Conservation (phyloP, 2,329 filamentous ascomycete species). For the Calonectria pseudoreteaudii region DNA sequence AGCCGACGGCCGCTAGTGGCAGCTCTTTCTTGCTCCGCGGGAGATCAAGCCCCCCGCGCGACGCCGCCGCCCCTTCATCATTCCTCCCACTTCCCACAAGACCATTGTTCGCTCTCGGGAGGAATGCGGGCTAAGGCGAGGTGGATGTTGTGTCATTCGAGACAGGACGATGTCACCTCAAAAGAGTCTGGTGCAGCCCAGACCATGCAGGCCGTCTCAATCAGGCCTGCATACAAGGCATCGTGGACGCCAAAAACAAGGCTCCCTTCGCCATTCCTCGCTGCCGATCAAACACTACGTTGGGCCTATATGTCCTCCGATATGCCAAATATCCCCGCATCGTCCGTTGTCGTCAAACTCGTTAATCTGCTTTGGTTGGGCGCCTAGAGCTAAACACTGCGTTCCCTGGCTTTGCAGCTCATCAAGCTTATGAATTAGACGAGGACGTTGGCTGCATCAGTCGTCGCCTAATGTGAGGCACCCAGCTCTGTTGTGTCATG, state of each 20-base stretch:
- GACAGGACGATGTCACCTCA: not conserved
- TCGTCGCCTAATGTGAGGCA: constrained; percentile 13
- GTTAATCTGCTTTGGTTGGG: constrained; percentile 16
- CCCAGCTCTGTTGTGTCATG: constrained; percentile 2
- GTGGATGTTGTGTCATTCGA: not conserved
- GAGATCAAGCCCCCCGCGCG: not conserved
- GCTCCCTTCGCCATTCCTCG: not conserved
- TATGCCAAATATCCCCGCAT: constrained; percentile 20
- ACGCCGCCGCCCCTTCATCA: constrained; percentile 9
- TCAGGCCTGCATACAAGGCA: not conserved
- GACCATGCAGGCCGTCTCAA: not conserved
- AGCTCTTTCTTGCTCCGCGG: not conserved
- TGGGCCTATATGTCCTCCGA: not conserved
- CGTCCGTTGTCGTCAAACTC: constrained; percentile 11
- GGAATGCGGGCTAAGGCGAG: constrained; percentile 7
- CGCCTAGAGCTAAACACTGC: not conserved
- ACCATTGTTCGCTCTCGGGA: not conserved
- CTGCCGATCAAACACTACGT: constrained; percentile 10
- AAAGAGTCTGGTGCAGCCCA: not conserved
- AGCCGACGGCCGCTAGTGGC: not conserved
- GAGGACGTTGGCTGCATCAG: constrained; percentile 16
- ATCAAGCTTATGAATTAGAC: not conserved
- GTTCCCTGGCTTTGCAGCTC: not conserved
- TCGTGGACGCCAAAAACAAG: not conserved
- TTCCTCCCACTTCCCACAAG: not conserved